Conservation (phyloP, 2,329 filamentous ascomycete genomes). For the Paraconiothyrium sp. region DNA sequence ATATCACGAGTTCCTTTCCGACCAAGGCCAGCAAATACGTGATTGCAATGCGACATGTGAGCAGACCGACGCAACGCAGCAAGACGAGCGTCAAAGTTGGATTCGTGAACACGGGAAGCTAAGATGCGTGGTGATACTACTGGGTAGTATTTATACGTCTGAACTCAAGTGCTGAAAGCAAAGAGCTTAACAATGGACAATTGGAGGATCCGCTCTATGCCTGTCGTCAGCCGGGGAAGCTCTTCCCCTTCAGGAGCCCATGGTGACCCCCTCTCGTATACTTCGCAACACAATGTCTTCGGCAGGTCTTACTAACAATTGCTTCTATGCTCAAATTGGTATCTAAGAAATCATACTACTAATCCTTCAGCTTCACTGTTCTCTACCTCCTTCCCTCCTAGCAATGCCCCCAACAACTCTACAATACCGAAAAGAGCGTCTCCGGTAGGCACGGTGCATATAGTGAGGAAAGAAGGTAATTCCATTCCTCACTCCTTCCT, state of each 20-base stretch:
- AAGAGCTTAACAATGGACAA: too few relatives aligned
- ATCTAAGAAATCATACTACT: not conserved
- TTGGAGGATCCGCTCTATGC: not conserved
- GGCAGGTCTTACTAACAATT: not conserved
- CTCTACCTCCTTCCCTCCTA: not conserved
- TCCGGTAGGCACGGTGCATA: too few relatives aligned
- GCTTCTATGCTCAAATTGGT: not conserved
- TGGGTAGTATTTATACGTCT: too few relatives aligned
- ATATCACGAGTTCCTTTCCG: not conserved
- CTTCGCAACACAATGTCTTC: not conserved
- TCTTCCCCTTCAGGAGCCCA: not conserved
- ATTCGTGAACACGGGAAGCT: too few relatives aligned
- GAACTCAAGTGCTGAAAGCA: too few relatives aligned
- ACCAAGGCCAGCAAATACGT: too few relatives aligned
- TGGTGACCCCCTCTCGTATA: not conserved
- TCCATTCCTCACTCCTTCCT: conserved; percentile 61
- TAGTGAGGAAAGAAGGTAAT: too few relatives aligned
- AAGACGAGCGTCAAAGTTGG: too few relatives aligned
- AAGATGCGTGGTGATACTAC: too few relatives aligned
- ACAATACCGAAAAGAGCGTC: not conserved
- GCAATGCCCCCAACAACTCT: not conserved
- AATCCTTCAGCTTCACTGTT: not conserved
- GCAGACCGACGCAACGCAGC: too few relatives aligned
- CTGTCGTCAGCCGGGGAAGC: not conserved
- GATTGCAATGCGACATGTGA: too few relatives aligned